Evolutionary conservation across 257 asterid species (phyloP), one percentile per base, ranked within the genome.

Genomic region (Nicotiana knightiana): DNA sequence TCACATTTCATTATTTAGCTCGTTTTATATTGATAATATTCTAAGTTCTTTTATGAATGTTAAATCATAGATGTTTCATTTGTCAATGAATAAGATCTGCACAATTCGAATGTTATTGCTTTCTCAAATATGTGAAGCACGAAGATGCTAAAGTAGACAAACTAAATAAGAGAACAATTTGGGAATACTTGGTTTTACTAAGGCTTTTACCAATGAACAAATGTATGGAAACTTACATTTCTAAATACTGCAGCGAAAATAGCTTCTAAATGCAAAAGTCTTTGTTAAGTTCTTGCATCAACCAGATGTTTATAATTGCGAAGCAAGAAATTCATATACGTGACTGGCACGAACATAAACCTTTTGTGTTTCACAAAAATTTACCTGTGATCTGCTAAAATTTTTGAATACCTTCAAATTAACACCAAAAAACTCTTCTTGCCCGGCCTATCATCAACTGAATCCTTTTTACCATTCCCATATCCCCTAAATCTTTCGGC

Each of bases 311-410:
- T 26, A 55, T 48, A 73, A 73, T 35, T 7, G 62, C 62, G 13
- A 73, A 48, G 79, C 24, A 73, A 48, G 79, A 55, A 48, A 73
- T 2, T 33, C 15, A 48, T 48, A 46, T 33, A 73, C 3, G 15
- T 13, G 26, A 48, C 62, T 24, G 43, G 48, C 9, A 48, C 53
- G 4, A 73, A 73, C 79, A 6, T 48, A 51, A 51, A 1, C 39
- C 39, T 73, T 48, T 13, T n/a, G 18, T 17, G 8, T 73, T 73
- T 73, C 43, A 73, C 39, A 13, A 48, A 71, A 26, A 3, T 48
- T 73, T 75, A 96, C 99, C 98, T 93, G 91, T 10, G 99, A 91
- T 83, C 89, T 92, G 46, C 97, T 98, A 32, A 94, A 89, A 79
- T 87, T 90, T 54, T 89, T 91, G 81, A 94, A 88, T 48, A 94